Percentiles rank a stretch among this genome's conserved stretches.
These are phyloP conservation scores for Phytophthora aleatoria DNA, from an alignment of 352 stramenopile genomes.

Conservation along the genomic window DNA sequence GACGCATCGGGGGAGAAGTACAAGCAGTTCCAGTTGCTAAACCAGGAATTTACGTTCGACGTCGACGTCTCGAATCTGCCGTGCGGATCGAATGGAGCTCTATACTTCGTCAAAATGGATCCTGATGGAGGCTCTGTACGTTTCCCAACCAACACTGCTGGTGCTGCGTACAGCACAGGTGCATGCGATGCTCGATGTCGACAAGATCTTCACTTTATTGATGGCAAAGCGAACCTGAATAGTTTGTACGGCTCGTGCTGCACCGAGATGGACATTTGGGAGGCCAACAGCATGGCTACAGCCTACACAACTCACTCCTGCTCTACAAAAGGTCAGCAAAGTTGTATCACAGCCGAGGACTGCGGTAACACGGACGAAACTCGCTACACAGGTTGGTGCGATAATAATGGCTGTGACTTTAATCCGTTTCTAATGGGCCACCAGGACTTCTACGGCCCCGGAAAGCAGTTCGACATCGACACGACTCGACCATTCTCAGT, in stretches of 20 bases:
- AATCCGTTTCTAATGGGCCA: slow-evolving; percentile 63
- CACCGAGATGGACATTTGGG: slow-evolving; percentile 63
- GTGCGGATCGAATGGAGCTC: slow-evolving; percentile 60
- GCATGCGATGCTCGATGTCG: slow-evolving; percentile 65
- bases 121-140: slow-evolving; percentile 41
- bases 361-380: slow-evolving; percentile 12
- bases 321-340: slow-evolving; percentile 32
- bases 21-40: slow-evolving; percentile 58
- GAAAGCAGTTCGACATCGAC: slow-evolving; percentile 47
- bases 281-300: slow-evolving; percentile 52
- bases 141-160: slow-evolving; percentile 25
- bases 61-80: slow-evolving; percentile 55
- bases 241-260: slow-evolving; percentile 60
- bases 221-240: slow-evolving; percentile 57
- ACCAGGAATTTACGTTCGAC: slow-evolving; percentile 71
- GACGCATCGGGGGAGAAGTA: slow-evolving; percentile 33
- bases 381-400: slow-evolving; percentile 56
- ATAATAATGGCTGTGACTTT: slow-evolving; percentile 65
- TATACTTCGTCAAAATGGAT: slow-evolving; percentile 75
- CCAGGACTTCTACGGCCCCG: slow-evolving; percentile 55
- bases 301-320: slow-evolving; percentile 55
- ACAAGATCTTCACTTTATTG: slow-evolving; percentile 66
- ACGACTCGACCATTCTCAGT: slow-evolving; percentile 56
- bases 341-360: slow-evolving; percentile 14
- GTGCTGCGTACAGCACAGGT: slow-evolving; percentile 26